Conservation (phyloP, 495 filamentous ascomycete genomes). For the Copromyces sp. region DNA sequence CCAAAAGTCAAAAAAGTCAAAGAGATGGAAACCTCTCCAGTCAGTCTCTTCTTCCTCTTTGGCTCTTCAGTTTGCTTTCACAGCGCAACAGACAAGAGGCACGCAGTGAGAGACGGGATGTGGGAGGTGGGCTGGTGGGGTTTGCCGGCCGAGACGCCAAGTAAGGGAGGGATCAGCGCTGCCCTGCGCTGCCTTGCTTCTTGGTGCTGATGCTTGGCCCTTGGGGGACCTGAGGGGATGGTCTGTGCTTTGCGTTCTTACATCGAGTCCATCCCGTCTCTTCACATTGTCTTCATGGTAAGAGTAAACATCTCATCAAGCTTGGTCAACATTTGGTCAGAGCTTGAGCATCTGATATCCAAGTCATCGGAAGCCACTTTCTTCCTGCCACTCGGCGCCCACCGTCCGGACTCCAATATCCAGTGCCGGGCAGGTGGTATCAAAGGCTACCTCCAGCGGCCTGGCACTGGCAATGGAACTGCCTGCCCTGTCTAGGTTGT, state of each 20-base stretch:
- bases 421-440: background rate
- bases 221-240: background rate
- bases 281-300: background rate
- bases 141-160: constrained; percentile 12
- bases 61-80: background rate
- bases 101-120: background rate
- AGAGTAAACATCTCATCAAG: no score
- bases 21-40: background rate
- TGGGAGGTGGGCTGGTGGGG: constrained; percentile 7
- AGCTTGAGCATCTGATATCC: background rate
- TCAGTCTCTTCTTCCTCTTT: background rate
- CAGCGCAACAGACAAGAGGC: background rate
- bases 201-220: background rate
- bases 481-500: background rate
- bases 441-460: background rate
- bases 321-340: background rate
- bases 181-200: constrained; percentile 1
- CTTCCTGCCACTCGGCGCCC: background rate
- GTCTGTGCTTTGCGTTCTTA: background rate
- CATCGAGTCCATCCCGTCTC: background rate
- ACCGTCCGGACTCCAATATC: background rate
- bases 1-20: background rate
- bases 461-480: background rate
- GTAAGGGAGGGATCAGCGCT: constrained; percentile 19
- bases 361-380: background rate